A percentile compares a stretch with the other conserved stretches of the same genome.
Evolutionary conservation across 2,329 filamentous ascomycete genomes (phyloP).

Genomic region (Colletotrichum siamense): DNA sequence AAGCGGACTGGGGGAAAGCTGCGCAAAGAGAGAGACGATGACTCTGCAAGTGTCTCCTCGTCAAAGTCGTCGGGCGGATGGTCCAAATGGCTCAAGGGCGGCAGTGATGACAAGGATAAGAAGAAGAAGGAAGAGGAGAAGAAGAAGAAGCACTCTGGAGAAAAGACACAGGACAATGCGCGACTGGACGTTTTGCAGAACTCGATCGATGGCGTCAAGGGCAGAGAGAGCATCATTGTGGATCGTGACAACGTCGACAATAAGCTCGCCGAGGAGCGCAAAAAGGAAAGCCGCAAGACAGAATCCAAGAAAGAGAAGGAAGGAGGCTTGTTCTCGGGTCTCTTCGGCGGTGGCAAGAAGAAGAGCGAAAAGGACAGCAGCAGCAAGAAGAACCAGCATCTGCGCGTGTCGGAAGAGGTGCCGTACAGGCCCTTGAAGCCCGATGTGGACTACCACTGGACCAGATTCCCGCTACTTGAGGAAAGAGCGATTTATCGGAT

Average conservation of each 20-base stretch:
- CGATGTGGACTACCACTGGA: constrained; percentile 96
- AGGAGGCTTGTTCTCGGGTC: constrained; percentile 88
- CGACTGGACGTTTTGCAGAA: constrained; percentile 86
- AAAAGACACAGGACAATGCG: constrained; percentile 76
- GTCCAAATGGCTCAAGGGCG: constrained; percentile 86
- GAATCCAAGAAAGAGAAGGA: constrained; percentile 92
- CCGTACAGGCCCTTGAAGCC: constrained; percentile 75
- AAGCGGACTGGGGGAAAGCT: constrained; percentile 49
- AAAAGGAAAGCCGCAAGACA: constrained; percentile 80
- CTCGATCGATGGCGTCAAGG: constrained; percentile 77
- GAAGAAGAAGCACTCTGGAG: constrained; percentile 62
- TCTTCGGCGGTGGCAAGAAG: constrained; percentile 91
- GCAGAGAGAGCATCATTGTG: constrained; percentile 82
- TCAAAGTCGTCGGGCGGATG: constrained; percentile 77
- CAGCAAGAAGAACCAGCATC: constrained; percentile 76
- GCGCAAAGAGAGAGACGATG: constrained; percentile 74
- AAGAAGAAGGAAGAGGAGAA: constrained; percentile 70
- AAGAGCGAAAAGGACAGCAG: constrained; percentile 78
- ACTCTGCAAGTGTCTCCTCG: constrained; percentile 60
- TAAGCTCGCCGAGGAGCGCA: constrained; percentile 81
- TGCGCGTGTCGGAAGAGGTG: constrained; percentile 81
- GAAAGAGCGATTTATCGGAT: constrained; percentile 98
- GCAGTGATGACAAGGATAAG: constrained; percentile 73
- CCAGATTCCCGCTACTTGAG: constrained; percentile 91
- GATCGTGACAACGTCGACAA: constrained; percentile 77